Evolutionary conservation across 129 eudicot genomes (phyloP), one percentile per base, ranked within the genome.

Genomic region (Lonicera japonica): DNA sequence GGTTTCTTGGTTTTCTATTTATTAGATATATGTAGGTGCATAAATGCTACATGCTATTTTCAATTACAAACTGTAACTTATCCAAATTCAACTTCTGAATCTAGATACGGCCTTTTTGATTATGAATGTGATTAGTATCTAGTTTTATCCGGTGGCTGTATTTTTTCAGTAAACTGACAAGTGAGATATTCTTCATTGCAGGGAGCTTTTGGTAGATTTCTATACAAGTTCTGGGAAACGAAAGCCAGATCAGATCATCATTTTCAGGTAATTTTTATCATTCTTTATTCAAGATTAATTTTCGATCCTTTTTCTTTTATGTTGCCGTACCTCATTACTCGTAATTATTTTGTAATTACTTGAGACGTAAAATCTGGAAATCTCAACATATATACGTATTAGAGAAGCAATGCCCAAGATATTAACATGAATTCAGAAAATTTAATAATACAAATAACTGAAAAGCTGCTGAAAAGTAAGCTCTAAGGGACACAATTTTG

Each of bases 181-280:
- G 47, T 50, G 41, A 57, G 3, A 38, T 14, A 4, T 7, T 58
- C 19, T 60, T 68, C 12, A 45, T 45, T 54, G 21, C 80, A 89
- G 96, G 86, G 95, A 89, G 63, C 61, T 69, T 46, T 61, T 89
- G 46, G 47, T 80, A 23, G 97, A 89, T 59, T 90, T 83, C 57
- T 85, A 80, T 48, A 65, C 61, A 25, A 90, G 86, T 34, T 90
- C 97, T 0, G 79, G 73, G 8, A 77, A 90, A 54, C 75, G 83
- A 72, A 90, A 90, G 77, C 97, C 97, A 2, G 88, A 84, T 51
- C 97, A 86, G 57, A 86, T 90, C 0, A 78, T 90, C 7, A 83
- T 90, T 54, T 90, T 90, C 69, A 83, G 97, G 97, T 86, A 58
- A 12, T 13, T 11, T 39, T 41, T 61, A 45, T 41, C 29, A 21